Base-by-base conservation (phyloP, 176 grass and related monocot genomes). In the Calamus simplicifolius region DNA sequence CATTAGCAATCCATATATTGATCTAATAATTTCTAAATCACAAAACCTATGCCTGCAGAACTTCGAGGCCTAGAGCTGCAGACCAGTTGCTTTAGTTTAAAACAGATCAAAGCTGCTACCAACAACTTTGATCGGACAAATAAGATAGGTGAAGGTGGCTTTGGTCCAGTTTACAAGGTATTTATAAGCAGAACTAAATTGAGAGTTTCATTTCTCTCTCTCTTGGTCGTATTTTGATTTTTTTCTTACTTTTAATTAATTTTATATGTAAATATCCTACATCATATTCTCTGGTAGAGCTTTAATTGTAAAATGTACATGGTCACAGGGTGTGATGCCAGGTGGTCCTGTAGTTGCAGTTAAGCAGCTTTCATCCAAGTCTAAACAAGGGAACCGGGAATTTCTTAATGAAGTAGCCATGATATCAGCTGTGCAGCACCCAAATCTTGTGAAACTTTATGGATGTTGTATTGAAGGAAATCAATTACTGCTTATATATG, bases 111-210 rank as follows among this genome's bases (percentile, higher is more conserved):
- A 56, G 17, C 65, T 38, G 65, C 65, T 5, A 68, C 65, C 3
- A 55, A 27, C 14, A 54, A 68, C 26, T 56, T 56, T 56, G 52
- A 43, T 68, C 52, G 28, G 55, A 13, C 19, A 56, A 56, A 68
- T 38, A 68, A 68, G 27, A 68, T 68, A 16, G 65, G 52, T 56
- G 65, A 68, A 68, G 65, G 65, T 3, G 65, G 52, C 14, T 68
- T 56, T 6, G 64, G 64, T 55, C 51, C 51, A 23, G 65, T 68
- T 54, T 68, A 68, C 28, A 68, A 48, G 65, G 29, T 68, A 68
- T 0, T 17, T 6, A 23, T 31, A 5, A 49, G 60, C 6, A 21
- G 23, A 0, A 4, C 8, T 14, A 4, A 48, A 12, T 21, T 16
- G 8, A 18, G 5, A 7, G 0, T 10, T 43, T 43, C 6, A 35